Conservation (phyloP, 2,329 filamentous ascomycete species). For the Paraconiothyrium brasiliense region DNA sequence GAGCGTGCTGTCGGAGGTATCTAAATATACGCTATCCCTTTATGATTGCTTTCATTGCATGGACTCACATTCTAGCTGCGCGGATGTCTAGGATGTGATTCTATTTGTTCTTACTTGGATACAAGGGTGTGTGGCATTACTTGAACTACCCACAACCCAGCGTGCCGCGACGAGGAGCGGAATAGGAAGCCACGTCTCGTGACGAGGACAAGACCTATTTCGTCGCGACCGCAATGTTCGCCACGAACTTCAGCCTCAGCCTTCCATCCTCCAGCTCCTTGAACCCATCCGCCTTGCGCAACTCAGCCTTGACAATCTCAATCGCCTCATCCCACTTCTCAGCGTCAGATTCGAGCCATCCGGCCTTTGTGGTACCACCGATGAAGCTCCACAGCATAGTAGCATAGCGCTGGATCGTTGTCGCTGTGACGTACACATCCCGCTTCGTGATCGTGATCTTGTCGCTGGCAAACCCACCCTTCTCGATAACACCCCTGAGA, state of each 20-base stretch:
- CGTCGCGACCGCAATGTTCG: conserved; percentile 23
- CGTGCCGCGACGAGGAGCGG: too few species aligned
- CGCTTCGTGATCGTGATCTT: not conserved
- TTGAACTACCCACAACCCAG: too few species aligned
- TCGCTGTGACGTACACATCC: conserved; percentile 11
- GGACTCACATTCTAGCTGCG: too few species aligned
- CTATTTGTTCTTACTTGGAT: too few species aligned
- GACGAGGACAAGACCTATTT: not conserved
- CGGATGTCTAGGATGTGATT: too few species aligned
- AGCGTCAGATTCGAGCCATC: conserved; percentile 23
- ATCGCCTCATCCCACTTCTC: conserved; percentile 24
- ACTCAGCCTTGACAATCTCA: conserved; percentile 15
- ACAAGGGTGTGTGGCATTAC: too few species aligned
- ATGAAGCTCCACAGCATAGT: conserved; percentile 26
- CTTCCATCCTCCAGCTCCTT: conserved; percentile 16
- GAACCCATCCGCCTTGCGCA: conserved; percentile 19
- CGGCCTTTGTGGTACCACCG: conserved; percentile 15
- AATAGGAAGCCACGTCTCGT: too few species aligned
- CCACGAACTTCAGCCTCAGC: conserved; percentile 19
- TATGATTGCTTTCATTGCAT: too few species aligned
- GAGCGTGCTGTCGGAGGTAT: too few species aligned
- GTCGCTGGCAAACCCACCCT: conserved; percentile 19
- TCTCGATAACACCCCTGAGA: conserved; percentile 1
- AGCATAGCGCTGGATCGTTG: conserved; percentile 12
- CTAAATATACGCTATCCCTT: too few species aligned